A percentile compares a stretch with the other conserved stretches of the same genome.
Evolutionary conservation across 352 stramenopile genomes (phyloP).

Genomic region (Globisporangium parvum): DNA sequence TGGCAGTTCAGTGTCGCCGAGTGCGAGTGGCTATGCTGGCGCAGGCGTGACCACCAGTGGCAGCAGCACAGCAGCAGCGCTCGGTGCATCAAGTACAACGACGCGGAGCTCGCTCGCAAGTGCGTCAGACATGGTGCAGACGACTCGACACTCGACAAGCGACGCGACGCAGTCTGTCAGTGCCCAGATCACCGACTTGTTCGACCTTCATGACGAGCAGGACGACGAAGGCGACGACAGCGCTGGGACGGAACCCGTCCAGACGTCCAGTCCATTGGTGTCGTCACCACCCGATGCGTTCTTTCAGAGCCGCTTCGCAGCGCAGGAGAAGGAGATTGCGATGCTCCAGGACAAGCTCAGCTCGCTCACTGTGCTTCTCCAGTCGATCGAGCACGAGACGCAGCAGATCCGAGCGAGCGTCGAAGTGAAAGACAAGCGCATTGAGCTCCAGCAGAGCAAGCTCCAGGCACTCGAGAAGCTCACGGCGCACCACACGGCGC

Average conservation of each 20-base stretch:
- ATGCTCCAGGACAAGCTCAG: conserved; percentile 72
- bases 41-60: neutral
- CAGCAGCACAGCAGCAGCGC: neutral
- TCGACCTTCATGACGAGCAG: conserved; percentile 9
- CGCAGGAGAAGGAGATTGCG: conserved; percentile 59
- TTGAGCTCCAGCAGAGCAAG: conserved; percentile 61
- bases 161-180: conserved; percentile 3
- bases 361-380: conserved; percentile 55
- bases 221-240: neutral
- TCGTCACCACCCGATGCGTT: conserved; percentile 18
- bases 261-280: neutral
- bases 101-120: conserved; percentile 1
- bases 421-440: conserved; percentile 73
- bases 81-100: too few species aligned
- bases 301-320: conserved; percentile 50
- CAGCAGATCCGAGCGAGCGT: conserved; percentile 38
- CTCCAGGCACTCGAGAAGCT: conserved; percentile 59
- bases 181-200: conserved; percentile 16
- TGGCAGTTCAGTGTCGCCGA: conserved; percentile 3
- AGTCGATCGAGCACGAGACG: conserved; percentile 65
- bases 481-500: conserved; percentile 31
- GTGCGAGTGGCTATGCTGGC: neutral
- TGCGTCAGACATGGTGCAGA: neutral
- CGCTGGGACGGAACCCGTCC: neutral
- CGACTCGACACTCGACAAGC: neutral